Conservation (phyloP, 257 asterid species). For the Solanum dulcamara region DNA sequence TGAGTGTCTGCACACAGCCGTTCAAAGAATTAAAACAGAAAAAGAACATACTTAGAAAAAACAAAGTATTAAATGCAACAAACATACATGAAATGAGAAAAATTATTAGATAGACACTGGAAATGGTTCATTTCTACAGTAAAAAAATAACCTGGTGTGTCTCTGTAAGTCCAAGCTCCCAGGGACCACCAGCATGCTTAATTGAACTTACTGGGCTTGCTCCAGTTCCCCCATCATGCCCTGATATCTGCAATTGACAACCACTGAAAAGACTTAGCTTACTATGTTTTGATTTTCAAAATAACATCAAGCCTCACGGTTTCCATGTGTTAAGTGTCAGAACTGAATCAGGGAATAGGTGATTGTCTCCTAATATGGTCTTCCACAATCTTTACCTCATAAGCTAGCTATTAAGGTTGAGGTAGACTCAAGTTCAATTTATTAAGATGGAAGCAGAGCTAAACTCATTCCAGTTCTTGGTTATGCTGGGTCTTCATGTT, state of each 20-base stretch:
- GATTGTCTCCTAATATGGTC: no score
- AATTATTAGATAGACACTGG: neutral
- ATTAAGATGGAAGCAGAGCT: no score
- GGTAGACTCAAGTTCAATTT: no score
- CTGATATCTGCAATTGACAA: constrained; percentile 63
- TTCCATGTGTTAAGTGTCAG: neutral
- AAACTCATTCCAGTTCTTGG: no score
- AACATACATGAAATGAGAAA: neutral
- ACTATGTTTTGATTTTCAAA: neutral
- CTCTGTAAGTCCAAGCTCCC: constrained; percentile 99
- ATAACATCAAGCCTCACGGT: neutral
- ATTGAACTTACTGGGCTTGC: constrained; percentile 99
- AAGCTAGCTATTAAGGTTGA: no score
- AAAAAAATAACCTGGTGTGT: constrained; percentile 68
- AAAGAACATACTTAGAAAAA: neutral
- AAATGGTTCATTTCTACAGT: neutral
- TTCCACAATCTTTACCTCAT: no score
- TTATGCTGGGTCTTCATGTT: no score
- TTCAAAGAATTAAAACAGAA: neutral
- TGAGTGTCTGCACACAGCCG: constrained; percentile 54
- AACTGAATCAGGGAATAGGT: no score
- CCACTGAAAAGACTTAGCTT: neutral
- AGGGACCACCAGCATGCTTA: constrained; percentile 99
- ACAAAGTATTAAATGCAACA: neutral
- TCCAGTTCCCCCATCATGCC: constrained; percentile 99